Conservation (phyloP, 305 asterid genomes). For the Withania somnifera region DNA sequence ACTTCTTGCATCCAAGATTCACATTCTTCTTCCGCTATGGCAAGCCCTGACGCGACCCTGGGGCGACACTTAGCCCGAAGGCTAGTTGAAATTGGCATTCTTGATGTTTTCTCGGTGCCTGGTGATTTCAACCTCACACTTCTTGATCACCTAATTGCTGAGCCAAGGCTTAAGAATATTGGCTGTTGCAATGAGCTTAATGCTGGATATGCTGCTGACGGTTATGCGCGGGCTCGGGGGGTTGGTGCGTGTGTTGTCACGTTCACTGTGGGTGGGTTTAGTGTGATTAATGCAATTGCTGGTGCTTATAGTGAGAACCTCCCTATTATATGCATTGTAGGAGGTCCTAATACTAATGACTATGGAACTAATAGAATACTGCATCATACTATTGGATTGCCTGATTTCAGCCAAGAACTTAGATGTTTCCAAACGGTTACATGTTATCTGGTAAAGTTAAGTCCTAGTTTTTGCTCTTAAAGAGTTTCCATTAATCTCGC, state of each 20-base stretch:
- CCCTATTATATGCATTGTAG: conserved; percentile 49
- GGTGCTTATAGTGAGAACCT: conserved; percentile 53
- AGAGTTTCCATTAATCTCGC: no score
- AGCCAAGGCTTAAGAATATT: conserved; percentile 35
- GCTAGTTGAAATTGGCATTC: conserved; percentile 38
- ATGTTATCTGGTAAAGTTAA: conserved; percentile 34
- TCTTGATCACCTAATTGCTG: conserved; percentile 48
- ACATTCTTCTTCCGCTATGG: not conserved
- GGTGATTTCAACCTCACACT: conserved; percentile 55
- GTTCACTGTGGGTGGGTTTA: conserved; percentile 50
- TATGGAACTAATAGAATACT: conserved; percentile 44
- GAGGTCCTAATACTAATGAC: conserved; percentile 57
- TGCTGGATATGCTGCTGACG: conserved; percentile 58
- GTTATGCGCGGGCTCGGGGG: conserved; percentile 46
- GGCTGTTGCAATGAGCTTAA: conserved; percentile 60
- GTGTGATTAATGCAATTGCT: conserved; percentile 44
- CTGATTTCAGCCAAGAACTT: conserved; percentile 51
- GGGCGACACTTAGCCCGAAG: conserved; percentile 51
- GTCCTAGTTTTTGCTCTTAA: not conserved
- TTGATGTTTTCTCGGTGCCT: conserved; percentile 44
- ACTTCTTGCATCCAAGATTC: conserved; percentile 16
- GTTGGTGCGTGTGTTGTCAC: conserved; percentile 54
- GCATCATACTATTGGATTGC: conserved; percentile 52
- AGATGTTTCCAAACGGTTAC: conserved; percentile 54
- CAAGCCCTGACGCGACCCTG: conserved; percentile 27